Evolutionary conservation across 208 protist genomes (phyloP), one percentile per base, ranked within the genome.

Genomic region (Blastocrithidia nonstop): DNA sequence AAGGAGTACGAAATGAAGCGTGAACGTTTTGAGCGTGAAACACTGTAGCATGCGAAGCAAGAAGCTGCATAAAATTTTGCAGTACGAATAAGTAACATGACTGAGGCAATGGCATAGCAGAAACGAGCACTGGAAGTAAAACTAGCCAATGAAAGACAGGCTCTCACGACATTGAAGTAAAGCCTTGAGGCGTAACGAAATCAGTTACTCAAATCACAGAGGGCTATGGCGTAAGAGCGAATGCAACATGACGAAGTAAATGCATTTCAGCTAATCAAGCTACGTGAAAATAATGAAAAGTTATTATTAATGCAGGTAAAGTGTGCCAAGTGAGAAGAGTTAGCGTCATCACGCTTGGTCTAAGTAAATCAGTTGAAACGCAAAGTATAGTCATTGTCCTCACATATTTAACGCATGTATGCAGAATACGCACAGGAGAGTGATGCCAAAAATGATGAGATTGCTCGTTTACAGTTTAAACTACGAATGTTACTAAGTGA

Each of bases 1-100:
- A 57, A 49, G 36, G 64, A 76, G 47, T 91, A 85, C 47, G 68
- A 87, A 50, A 71, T 74, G 38, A 72, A 75, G 49, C 59, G 80
- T 50, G 57, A 63, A 23, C 56, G 39, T 11, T 91, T 85, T 57
- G 74, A 78, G 35, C 59, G 68, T 17, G 52, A 60, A 9, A 49
- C 70, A 38, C 47, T 87, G 26, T 57, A 66, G 33, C 71, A 85
- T 28, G 71, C 45, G n/a, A 62, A 64, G 31, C 64, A 68, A 9
- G 54, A 45, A 23, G 59, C 64, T 3, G 76, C 82, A 45, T 59
- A 62, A 23, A 69, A 68, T 21, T 87, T 78, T 40, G 51, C 50
- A 24, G 19, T 57, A 36, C 32, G 85, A 23, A 45, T 61, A 11
- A 64, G 61, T 35, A 54, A 71, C 60, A 83, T 86, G 50, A 55